phyloP scores from a whole-genome alignment of 2,329 filamentous ascomycete species.

The Aspergillus sp. region DNA sequence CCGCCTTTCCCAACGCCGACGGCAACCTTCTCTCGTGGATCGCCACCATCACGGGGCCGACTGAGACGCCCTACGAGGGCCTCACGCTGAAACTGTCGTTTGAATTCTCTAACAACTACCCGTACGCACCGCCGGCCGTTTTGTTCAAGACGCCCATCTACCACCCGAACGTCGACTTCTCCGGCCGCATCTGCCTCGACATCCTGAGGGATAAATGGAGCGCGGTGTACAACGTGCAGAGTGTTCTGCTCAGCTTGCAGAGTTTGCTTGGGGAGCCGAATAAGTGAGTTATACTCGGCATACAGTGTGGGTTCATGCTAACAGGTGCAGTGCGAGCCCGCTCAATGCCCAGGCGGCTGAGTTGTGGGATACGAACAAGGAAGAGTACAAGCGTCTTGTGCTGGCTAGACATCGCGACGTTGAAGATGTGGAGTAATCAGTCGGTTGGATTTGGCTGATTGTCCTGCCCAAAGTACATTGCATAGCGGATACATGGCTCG shows the following conservation, averaged over 20 bases:
- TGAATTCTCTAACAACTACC: constrained; percentile 84
- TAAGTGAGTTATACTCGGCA: constrained; percentile 59
- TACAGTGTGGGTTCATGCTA: constrained; percentile 1
- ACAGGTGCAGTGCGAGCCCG: constrained; percentile 63
- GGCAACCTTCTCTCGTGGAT: constrained; percentile 89
- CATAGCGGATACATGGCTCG: constrained; percentile 7
- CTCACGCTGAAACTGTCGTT: constrained; percentile 89
- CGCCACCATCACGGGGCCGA: constrained; percentile 84
- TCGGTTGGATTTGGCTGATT: background rate
- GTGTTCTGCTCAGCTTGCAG: constrained; percentile 84
- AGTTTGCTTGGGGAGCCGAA: constrained; percentile 94
- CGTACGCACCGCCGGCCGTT: constrained; percentile 81
- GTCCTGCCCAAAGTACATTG: constrained; percentile 4
- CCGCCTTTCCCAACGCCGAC: constrained; percentile 84
- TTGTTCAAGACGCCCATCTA: constrained; percentile 98
- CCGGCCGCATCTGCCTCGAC: constrained; percentile 90
- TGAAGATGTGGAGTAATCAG: constrained; percentile 35
- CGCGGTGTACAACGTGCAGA: constrained; percentile 92
- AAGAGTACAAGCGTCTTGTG: constrained; percentile 75
- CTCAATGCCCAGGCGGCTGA: constrained; percentile 94
- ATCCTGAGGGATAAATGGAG: constrained; percentile 99
- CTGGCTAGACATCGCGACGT: constrained; percentile 53
- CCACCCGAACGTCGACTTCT: constrained; percentile 97
- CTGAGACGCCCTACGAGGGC: constrained; percentile 80
- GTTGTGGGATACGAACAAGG: constrained; percentile 82